Base-by-base conservation (phyloP, 371 early-diverging fungal genomes). In the Mucor lusitanicus region DNA sequence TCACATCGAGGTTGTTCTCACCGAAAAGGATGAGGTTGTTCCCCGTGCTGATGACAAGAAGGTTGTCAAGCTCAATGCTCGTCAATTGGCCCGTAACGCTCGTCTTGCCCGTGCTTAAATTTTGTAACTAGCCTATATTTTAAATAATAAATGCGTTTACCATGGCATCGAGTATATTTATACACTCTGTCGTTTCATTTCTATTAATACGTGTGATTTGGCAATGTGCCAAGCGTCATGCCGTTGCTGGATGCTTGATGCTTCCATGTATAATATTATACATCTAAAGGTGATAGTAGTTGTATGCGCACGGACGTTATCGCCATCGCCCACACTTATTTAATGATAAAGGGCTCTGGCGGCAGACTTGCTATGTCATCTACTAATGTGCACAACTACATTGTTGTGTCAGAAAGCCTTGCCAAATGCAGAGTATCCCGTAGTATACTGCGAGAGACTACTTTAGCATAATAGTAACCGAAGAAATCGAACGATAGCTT, bases 1-100 rank as follows among this genome's bases (percentile, higher is more conserved):
- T 90, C 99, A 99, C 90, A 91, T 99, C 74, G 97, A 99, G 88
- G 83, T 99, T 67, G 91, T 94, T 73, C 87, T 94, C 73, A 85
- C 90, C 58, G 96, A 96, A 88, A 92, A 90, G 81, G 90, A 87
- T 72, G 89, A 91, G 85, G 89, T 85, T 54, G 92, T 92, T 73
- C 88, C 89, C 79, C 87, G 85, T 69, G 88, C 88, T 75, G 76
- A 82, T 73, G 87, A 82, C 59, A 86, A 87, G 82, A 84, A 85
- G 79, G 72, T 76, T 48, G 68, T 70, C 66, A 70, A 72, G 60
- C 82, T 86, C 53, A 85, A 86, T 71, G 82, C 77, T 74, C 85
- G 86, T 68, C 86, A 84, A 78, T 74, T 86, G 58, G 88, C 86
- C 67, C 82, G 82, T 71, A 80, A 82, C 61, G 80, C 85, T 59